Percentiles rank a stretch among this genome's conserved stretches.
Evolutionary conservation across 495 filamentous ascomycete genomes (phyloP).

Genomic region (Penicillium psychrofluorescens): DNA sequence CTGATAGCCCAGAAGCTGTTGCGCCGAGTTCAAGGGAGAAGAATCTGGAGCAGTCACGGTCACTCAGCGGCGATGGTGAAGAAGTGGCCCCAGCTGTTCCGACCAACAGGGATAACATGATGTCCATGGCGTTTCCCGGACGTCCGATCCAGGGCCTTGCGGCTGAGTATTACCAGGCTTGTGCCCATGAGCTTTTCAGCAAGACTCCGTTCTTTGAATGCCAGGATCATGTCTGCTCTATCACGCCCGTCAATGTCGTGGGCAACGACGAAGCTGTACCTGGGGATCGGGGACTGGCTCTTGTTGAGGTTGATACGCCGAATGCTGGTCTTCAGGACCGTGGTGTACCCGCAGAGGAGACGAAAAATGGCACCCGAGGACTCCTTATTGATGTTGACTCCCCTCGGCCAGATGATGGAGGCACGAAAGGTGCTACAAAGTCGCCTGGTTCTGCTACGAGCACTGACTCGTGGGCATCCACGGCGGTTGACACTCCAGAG

Average conservation of each 20-base stretch:
- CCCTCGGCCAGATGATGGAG: constrained; percentile 1
- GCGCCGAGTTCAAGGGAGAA: constrained; percentile 8
- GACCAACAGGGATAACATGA: constrained; percentile 6
- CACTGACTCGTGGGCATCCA: constrained; percentile 11
- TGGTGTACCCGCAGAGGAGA: too few species aligned
- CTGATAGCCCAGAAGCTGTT: constrained; percentile 15
- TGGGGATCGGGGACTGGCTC: constrained; percentile 7
- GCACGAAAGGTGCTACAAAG: not conserved
- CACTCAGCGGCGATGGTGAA: not conserved
- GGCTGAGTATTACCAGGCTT: constrained; percentile 48
- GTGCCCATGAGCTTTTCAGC: constrained; percentile 43
- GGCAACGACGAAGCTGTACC: constrained; percentile 1
- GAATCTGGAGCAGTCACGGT: constrained; percentile 12
- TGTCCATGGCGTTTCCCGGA: constrained; percentile 23
- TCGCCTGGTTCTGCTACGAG: constrained; percentile 4
- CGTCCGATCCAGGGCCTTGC: constrained; percentile 31
- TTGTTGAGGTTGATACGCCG: constrained; percentile 2
- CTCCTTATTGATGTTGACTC: constrained; percentile 29
- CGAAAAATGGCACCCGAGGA: not conserved
- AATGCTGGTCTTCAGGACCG: not conserved
- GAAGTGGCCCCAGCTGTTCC: not conserved
- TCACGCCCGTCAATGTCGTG: constrained; percentile 18
- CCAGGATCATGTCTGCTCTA: constrained; percentile 38
- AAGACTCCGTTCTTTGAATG: constrained; percentile 44
- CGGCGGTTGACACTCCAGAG: not conserved